phyloP scores from a whole-genome alignment of 2,329 filamentous ascomycete species.

The Neonectria magnoliae region DNA sequence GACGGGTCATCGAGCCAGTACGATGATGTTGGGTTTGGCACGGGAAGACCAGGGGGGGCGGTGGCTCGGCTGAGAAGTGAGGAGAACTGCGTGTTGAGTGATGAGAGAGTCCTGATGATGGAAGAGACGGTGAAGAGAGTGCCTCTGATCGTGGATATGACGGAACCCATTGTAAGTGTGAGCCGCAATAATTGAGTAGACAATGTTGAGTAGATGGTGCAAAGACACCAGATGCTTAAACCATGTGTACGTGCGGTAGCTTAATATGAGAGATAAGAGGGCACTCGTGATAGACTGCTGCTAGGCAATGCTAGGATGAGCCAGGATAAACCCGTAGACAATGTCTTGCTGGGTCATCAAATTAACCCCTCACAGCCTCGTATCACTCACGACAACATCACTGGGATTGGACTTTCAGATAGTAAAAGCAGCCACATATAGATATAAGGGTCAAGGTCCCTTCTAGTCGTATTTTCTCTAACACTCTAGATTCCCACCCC shows the following conservation, averaged over 20 bases:
- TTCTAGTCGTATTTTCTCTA: conserved; percentile 44
- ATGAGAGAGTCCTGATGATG: conserved; percentile 39
- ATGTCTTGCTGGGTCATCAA: too few species aligned
- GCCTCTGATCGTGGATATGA: conserved; percentile 44
- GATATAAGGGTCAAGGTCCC: conserved; percentile 21
- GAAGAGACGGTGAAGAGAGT: conserved; percentile 36
- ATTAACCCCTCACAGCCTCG: background rate
- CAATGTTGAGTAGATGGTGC: background rate
- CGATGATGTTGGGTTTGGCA: conserved; percentile 52
- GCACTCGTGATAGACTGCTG: background rate
- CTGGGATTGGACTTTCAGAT: background rate
- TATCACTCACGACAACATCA: background rate
- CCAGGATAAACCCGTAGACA: background rate
- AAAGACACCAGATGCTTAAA: background rate
- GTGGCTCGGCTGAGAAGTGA: conserved; percentile 45
- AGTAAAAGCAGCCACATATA: background rate
- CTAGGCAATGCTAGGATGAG: background rate
- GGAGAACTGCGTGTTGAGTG: conserved; percentile 42
- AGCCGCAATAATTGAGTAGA: background rate
- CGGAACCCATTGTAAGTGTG: conserved; percentile 45
- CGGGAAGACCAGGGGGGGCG: conserved; percentile 52
- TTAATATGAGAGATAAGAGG: background rate
- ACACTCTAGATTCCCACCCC: conserved; percentile 38
- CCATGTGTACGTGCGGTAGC: background rate
- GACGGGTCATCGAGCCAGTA: conserved; percentile 60